Conservation (phyloP, 2,329 filamentous ascomycete species). For the Neurospora sp. region DNA sequence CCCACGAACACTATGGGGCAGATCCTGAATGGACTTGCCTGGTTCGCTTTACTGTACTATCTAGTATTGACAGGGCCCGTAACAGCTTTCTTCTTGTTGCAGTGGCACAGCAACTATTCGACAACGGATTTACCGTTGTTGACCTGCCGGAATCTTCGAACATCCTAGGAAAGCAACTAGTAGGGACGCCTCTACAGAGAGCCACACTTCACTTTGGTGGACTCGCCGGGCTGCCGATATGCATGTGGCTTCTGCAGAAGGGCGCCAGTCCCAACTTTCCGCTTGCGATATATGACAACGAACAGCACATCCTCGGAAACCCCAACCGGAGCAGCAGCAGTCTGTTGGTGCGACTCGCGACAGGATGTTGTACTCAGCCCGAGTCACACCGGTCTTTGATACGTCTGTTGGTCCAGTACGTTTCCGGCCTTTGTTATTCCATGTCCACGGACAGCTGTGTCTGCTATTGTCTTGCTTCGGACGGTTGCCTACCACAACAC, state of each 20-base stretch:
- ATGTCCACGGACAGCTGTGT: background rate
- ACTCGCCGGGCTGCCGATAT: background rate
- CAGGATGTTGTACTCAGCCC: background rate
- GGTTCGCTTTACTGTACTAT: too few relatives aligned
- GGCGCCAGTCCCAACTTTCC: background rate
- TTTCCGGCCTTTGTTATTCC: background rate
- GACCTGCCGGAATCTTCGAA: too few relatives aligned
- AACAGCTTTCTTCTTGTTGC: background rate
- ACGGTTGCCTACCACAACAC: background rate
- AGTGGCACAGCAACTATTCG: background rate
- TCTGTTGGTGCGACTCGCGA: background rate
- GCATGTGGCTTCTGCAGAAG: background rate
- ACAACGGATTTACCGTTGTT: background rate
- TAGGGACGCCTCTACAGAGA: background rate
- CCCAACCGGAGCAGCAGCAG: background rate
- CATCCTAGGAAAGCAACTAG: too few relatives aligned
- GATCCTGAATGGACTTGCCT: too few relatives aligned
- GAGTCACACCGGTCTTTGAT: background rate
- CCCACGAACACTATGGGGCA: background rate
- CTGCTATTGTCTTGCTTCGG: background rate
- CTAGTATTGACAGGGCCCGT: background rate
- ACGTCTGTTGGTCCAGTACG: background rate
- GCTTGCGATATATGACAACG: background rate
- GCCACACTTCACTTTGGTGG: fast-evolving
- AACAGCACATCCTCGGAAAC: background rate